Conservation (phyloP, 192 early-diverging fungal genomes). For the Podila minutissima region DNA sequence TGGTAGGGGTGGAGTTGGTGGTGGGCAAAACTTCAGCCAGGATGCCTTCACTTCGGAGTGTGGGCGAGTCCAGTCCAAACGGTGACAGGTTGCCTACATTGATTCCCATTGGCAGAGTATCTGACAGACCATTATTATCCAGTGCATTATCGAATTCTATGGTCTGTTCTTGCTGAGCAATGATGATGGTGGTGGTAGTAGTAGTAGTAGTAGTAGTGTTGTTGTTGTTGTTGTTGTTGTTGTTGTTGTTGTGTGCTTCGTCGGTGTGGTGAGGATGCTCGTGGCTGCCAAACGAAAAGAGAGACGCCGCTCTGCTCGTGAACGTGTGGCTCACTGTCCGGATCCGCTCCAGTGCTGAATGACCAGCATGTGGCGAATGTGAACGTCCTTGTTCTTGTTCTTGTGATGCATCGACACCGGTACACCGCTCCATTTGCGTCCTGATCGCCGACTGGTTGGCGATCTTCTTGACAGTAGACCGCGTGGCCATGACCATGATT, state of each 20-base stretch:
- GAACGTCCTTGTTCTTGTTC: background rate
- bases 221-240: conserved; percentile 1
- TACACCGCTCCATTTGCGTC: background rate
- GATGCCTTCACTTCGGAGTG: conserved; percentile 6
- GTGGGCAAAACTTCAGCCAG: background rate
- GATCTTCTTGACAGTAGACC: conserved; percentile 21
- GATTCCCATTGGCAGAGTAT: background rate
- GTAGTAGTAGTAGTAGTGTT: background rate
- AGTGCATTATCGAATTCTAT: background rate
- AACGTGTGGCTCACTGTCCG: conserved; percentile 14
- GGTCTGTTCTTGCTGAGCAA: background rate
- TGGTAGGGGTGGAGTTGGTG: background rate
- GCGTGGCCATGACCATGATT: conserved; percentile 6
- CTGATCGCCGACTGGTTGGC: conserved; percentile 9
- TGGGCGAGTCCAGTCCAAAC: conserved; percentile 8
- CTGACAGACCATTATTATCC: background rate
- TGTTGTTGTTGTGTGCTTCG: background rate
- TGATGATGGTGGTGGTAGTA: background rate
- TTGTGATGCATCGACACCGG: background rate
- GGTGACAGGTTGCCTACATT: background rate
- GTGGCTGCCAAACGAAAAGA: conserved; percentile 10
- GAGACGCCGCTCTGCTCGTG: conserved; percentile 4
- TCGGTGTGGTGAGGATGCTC: background rate
- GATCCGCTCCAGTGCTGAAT: conserved; percentile 5
- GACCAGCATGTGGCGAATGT: background rate